Percentiles rank a stretch among this genome's conserved stretches.
phyloP scores from a whole-genome alignment of 768 basidiomycete genomes.

The Cyathus striatus region DNA sequence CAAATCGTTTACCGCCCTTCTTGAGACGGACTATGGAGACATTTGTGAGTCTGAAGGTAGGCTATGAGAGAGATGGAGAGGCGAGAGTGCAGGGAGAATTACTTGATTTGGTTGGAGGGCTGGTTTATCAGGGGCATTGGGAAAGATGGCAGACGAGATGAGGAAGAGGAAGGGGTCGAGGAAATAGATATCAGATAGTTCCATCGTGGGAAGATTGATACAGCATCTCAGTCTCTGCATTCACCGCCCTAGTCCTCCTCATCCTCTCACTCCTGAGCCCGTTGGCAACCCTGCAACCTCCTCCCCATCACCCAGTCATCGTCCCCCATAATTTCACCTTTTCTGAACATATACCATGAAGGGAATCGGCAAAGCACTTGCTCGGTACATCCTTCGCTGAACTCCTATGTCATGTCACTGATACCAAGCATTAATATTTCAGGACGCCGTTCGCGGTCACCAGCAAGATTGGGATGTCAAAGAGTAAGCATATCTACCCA shows the following conservation, averaged over 20 bases:
- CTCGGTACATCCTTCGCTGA: constrained; percentile 51
- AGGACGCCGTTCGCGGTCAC: constrained; percentile 92
- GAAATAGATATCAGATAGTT: no score
- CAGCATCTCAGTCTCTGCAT: no score
- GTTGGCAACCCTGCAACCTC: no score
- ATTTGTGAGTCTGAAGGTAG: constrained; percentile 74
- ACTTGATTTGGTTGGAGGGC: constrained; percentile 91
- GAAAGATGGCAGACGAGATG: no score
- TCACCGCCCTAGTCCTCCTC: no score
- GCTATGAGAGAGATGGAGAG: constrained; percentile 5
- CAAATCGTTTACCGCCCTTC: constrained; percentile 97
- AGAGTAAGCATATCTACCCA: constrained; percentile 56
- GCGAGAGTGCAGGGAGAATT: constrained; percentile 3
- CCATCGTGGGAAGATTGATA: no score
- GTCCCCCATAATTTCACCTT: no score
- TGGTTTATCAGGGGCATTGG: constrained; percentile 70
- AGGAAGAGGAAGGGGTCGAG: no score
- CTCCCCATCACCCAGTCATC: no score
- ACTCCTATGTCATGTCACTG: no score
- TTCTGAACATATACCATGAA: constrained; percentile 81
- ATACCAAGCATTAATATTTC: constrained; percentile 3
- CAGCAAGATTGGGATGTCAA: constrained; percentile 83
- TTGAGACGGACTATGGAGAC: constrained; percentile 94
- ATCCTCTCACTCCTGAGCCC: no score
- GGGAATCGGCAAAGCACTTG: constrained; percentile 73